Evolutionary conservation across 352 stramenopile species (phyloP), one percentile per base, ranked within the genome.

Genomic region (Pythium aphanidermatum): DNA sequence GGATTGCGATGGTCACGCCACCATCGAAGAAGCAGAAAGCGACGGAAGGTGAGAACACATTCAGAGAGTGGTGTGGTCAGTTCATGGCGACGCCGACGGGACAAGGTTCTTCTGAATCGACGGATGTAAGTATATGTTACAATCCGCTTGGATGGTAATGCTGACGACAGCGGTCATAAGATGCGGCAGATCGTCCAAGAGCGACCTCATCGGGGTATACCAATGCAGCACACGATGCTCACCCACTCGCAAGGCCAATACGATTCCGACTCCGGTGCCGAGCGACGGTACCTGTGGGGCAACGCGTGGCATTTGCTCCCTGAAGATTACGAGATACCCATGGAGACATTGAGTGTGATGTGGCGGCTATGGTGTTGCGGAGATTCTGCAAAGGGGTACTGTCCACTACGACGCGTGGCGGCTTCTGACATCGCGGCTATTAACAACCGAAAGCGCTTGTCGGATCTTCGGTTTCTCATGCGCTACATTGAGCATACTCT

Each of bases 311-410:
- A 58, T 27, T 25, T 55, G 14, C 46, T 64, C 12, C 55, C 55
- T 17, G 55, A 64, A 41, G 49, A 58, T 21, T 64, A 50, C 31
- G 55, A 58, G 32, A 43, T 64, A 17, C 55, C 46, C 2, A 55
- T 45, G 41, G 31, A 45, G n/a, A 59, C 55, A 39, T n/a, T 64
- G 9, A 42, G 51, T 8, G 23, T 39, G 2, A 58, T 64, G 36
- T 64, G 55, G 55, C 48, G 55, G 14, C 55, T 52, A 32, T 64
- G 55, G 55, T 64, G 55, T 33, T 58, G 55, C 16, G 55, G 55
- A 4, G 55, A 56, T 9, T 6, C 10, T 5, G 37, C 33, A 2
- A 14, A 36, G 19, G 38, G 55, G 1, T 45, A 31, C 26, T 20
- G 20, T 11, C 48, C 55, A 13, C 45, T 64, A 8, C 48, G 44